These are phyloP conservation scores for Clonostachys solani DNA, from an alignment of 2,329 filamentous ascomycete species.

Conservation along the genomic window DNA sequence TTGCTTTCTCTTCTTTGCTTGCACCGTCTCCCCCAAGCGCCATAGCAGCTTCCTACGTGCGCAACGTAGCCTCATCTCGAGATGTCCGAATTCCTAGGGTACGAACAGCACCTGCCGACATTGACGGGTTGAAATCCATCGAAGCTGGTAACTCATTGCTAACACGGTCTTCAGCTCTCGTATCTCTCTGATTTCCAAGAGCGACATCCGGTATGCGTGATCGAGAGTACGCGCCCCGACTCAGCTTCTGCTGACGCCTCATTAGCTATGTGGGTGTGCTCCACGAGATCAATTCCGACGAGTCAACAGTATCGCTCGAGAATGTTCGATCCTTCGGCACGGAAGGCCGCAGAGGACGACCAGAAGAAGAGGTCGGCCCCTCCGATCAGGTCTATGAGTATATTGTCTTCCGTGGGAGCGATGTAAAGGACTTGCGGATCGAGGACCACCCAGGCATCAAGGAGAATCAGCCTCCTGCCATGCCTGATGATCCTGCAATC, in stretches of 20 bases:
- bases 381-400: conserved; percentile 94
- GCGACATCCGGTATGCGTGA: conserved; percentile 76
- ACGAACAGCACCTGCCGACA: conserved; percentile 12
- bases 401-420: conserved; percentile 96
- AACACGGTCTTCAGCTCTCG: conserved; percentile 60
- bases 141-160: conserved; percentile 34
- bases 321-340: conserved; percentile 94
- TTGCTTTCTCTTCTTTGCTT: conserved; percentile 1
- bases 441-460: conserved; percentile 75
- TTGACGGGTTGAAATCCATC: conserved; percentile 12
- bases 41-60: conserved; percentile 28
- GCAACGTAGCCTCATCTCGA: conserved; percentile 30
- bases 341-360: conserved; percentile 77
- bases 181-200: conserved; percentile 96
- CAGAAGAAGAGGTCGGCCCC: conserved; percentile 76
- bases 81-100: conserved; percentile 62
- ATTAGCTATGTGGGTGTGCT: conserved; percentile 88
- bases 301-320: conserved; percentile 93
- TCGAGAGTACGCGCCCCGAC: not conserved
- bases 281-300: conserved; percentile 96
- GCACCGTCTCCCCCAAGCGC: conserved; percentile 9
- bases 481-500: conserved; percentile 94
- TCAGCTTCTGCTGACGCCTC: conserved; percentile 23
- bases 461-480: conserved; percentile 69
- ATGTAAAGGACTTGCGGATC: conserved; percentile 96